Evolutionary conservation across 176 grass and related monocot genomes (phyloP), one percentile per base, ranked within the genome.

Genomic region (Juncus effusus): DNA sequence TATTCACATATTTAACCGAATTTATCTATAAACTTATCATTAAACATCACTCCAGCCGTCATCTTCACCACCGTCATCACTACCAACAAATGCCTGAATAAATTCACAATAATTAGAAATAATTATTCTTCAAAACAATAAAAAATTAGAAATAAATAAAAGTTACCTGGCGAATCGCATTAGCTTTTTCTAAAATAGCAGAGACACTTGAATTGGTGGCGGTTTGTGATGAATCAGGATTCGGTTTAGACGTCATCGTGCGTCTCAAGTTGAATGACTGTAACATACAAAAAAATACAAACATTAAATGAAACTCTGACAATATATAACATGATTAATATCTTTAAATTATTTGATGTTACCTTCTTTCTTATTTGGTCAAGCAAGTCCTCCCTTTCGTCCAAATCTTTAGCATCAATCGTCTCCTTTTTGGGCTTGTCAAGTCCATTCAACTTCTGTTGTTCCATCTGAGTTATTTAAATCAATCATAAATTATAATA

Each of bases 281-380:
- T 64, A 54, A 19, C 12, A n/a, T 37, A 67, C 45, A 51, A 13
- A 19, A 65, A 65, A 44, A 65, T 47, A 51, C 64, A 70, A 56
- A 57, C 52, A 38, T 10, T 42, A 41, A 40, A 8, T 16, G 15
- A 38, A n/a, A 16, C 13, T 56, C 53, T 70, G 40, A 42, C 40
- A 56, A 42, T 3, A 40, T 40, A 16, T 57, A 70, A 15, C 38
- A 35, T 16, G 19, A 36, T 56, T 38, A 2, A 40, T 37, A 12
- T 60, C 16, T 38, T 72, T 72, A 4, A 28, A 59, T 2, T 44
- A 37, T 44, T 42, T 56, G 37, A 37, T 49, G 14, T 50, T 89
- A 99, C 95, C 95, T 99, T 99, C 74, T 85, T 99, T 79, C 80
- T 85, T 60, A 99, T 99, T 84, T 99, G 83, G 74, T 84, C 81